Conservation (phyloP, 495 filamentous ascomycete genomes). For the Tuber aestivum region DNA sequence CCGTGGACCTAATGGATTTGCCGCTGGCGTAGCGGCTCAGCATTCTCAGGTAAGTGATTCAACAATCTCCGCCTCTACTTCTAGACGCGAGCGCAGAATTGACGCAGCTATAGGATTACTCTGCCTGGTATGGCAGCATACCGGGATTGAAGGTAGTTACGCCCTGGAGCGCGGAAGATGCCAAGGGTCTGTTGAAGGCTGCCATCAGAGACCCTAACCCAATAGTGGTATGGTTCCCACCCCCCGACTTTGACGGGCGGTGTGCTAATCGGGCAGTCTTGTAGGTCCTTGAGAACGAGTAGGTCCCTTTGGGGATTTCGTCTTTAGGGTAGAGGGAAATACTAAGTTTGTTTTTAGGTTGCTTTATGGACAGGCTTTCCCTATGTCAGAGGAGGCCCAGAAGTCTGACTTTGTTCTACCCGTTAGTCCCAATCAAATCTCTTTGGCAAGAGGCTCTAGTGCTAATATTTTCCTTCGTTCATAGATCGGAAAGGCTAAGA, state of each 20-base stretch:
- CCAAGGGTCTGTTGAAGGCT: conserved; percentile 94
- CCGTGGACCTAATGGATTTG: conserved; percentile 97
- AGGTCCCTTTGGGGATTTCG: not conserved
- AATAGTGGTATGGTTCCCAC: conserved; percentile 56
- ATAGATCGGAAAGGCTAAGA: conserved; percentile 90
- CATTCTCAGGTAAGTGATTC: conserved; percentile 70
- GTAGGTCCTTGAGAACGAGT: conserved; percentile 13
- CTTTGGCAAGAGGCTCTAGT: conserved; percentile 8
- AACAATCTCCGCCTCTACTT: not conserved
- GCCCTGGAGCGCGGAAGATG: conserved; percentile 94
- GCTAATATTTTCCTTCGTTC: conserved; percentile 7
- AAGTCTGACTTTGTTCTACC: conserved; percentile 92
- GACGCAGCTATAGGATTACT: conserved; percentile 51
- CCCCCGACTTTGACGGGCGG: not conserved
- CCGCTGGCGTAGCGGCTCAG: conserved; percentile 89
- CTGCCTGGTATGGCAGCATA: conserved; percentile 96
- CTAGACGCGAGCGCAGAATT: not conserved
- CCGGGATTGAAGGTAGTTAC: conserved; percentile 94
- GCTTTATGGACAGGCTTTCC: conserved; percentile 87
- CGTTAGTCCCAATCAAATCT: conserved; percentile 33
- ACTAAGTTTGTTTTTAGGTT: conserved; percentile 50
- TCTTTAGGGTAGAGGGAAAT: not conserved
- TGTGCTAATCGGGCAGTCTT: not conserved
- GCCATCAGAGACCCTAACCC: conserved; percentile 98
- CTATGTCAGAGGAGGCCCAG: conserved; percentile 92